phyloP scores from a whole-genome alignment of 768 basidiomycete genomes.

The Russula emetica region DNA sequence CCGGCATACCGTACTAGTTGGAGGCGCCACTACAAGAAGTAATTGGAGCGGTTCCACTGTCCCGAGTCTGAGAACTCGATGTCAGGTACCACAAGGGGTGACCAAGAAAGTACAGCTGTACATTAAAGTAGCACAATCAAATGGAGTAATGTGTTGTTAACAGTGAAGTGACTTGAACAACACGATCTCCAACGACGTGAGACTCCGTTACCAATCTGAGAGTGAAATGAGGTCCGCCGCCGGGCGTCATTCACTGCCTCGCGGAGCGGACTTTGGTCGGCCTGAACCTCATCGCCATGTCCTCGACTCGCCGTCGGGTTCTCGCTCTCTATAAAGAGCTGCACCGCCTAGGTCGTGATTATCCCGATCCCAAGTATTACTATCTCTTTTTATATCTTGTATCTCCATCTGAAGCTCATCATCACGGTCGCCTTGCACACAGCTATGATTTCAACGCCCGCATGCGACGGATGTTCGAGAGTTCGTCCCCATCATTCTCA shows the following conservation, averaged over 20 bases:
- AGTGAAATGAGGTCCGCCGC: background rate
- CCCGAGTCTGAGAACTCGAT: background rate
- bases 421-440: slow-evolving; percentile 6
- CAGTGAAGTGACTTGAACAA: too few relatives aligned
- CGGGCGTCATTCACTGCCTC: background rate
- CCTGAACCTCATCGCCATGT: slow-evolving; percentile 1
- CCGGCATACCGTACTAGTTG: background rate
- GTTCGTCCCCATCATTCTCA: slow-evolving; percentile 39
- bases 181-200: background rate
- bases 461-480: slow-evolving; percentile 68
- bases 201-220: background rate
- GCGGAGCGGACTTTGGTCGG: background rate
- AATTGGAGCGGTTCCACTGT: too few relatives aligned
- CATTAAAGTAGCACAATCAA: too few relatives aligned
- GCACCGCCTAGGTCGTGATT: slow-evolving; percentile 73
- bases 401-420: slow-evolving; percentile 2
- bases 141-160: too few relatives aligned
- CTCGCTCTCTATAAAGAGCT: slow-evolving; percentile 79
- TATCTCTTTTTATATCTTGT: background rate
- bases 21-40: background rate
- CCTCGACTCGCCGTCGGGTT: slow-evolving; percentile 55
- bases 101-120: background rate
- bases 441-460: slow-evolving; percentile 78
- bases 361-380: slow-evolving; percentile 74
- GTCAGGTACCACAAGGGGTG: background rate